Evolutionary conservation across 139 green algal species (phyloP).

Genomic region (Chlamydomonas eustigma): DNA sequence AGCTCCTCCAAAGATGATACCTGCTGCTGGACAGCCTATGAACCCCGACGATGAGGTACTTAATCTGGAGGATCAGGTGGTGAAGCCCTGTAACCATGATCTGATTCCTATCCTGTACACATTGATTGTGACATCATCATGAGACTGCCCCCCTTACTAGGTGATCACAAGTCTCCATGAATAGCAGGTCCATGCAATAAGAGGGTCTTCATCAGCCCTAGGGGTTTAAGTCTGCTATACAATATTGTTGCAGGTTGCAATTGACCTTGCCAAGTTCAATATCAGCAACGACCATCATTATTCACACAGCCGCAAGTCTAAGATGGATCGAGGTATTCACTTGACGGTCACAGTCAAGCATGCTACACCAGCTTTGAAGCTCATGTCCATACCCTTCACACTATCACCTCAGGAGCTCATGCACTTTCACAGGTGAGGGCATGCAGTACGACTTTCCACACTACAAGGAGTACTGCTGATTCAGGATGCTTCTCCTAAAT

Average conservation of each 20-base stretch:
- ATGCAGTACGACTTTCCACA: too few species aligned
- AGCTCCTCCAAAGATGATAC: not conserved
- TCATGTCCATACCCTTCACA: not conserved
- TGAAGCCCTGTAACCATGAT: not conserved
- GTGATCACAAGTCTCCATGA: too few species aligned
- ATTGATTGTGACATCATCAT: not conserved
- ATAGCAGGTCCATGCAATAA: too few species aligned
- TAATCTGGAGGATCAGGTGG: too few species aligned
- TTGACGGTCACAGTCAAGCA: not conserved
- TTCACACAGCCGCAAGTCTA: not conserved
- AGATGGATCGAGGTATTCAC: not conserved
- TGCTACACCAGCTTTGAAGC: slow-evolving; percentile 5
- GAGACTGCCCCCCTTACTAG: not conserved
- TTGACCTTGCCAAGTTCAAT: slow-evolving; percentile 5
- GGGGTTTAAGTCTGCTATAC: too few species aligned
- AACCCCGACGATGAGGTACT: slow-evolving; percentile 3
- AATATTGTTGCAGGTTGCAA: not conserved
- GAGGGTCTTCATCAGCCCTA: too few species aligned
- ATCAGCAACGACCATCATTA: slow-evolving; percentile 7
- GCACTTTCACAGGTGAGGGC: slow-evolving; percentile 10
- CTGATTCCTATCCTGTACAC: not conserved
- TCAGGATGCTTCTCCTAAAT: too few species aligned
- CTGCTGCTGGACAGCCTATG: not conserved
- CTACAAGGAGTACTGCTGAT: too few species aligned
- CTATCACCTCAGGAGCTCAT: not conserved